A percentile compares a stretch with the other conserved stretches of the same genome.
Evolutionary conservation across 2,329 filamentous ascomycete species (phyloP).

Genomic region (Colletotrichum sp.): DNA sequence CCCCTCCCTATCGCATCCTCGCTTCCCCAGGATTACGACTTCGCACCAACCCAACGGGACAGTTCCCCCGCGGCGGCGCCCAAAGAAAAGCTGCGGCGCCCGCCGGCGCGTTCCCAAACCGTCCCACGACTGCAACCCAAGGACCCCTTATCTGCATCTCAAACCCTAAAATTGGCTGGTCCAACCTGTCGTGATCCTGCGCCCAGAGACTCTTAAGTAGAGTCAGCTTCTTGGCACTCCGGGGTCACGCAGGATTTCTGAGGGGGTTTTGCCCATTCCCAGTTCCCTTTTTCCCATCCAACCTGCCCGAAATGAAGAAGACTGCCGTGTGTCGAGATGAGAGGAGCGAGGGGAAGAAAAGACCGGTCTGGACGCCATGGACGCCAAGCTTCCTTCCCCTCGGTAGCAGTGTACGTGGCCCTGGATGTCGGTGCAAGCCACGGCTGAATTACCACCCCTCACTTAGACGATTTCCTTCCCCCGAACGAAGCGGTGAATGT

Average conservation of each 20-base stretch:
- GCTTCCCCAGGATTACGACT: conserved; percentile 14
- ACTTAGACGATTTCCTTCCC: conserved; percentile 14
- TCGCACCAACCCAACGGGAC: conserved; percentile 12
- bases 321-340: background rate
- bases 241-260: background rate
- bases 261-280: background rate
- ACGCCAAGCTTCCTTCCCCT: conserved; percentile 4
- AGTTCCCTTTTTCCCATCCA: background rate
- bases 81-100: background rate
- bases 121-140: conserved; percentile 17
- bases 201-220: conserved; percentile 5
- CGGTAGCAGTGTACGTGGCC: conserved; percentile 2
- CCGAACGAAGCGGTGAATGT: conserved; percentile 2
- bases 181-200: background rate
- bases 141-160: conserved; percentile 15
- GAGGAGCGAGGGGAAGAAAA: background rate
- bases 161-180: conserved; percentile 15
- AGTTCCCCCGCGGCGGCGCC: conserved; percentile 4
- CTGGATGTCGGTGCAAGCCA: background rate
- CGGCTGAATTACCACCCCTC: background rate
- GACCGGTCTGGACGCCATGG: background rate
- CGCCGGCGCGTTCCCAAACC: conserved; percentile 12
- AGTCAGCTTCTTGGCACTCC: conserved; percentile 15
- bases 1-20: conserved; percentile 8
- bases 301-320: background rate